Evolutionary conservation across 1,139 yeast species (phyloP).

Genomic region (Saccharomyces pastorianus): DNA sequence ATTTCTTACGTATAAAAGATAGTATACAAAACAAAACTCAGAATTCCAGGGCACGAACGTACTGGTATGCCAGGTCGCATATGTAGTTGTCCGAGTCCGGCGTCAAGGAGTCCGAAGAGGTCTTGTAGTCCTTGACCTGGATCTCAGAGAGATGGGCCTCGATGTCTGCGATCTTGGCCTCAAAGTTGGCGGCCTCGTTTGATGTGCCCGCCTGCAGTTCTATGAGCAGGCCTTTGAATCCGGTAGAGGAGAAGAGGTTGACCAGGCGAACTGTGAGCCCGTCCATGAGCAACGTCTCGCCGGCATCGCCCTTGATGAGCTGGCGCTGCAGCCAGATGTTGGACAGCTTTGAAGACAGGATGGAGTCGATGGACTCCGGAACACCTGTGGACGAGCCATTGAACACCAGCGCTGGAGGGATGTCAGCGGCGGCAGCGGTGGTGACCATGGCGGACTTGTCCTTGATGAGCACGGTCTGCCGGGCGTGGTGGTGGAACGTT

Average conservation of each 20-base stretch:
- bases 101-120: constrained; percentile 14
- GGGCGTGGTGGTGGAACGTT: constrained; percentile 21
- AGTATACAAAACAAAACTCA: constrained; percentile 2
- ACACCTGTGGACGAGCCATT: constrained; percentile 22
- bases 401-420: constrained; percentile 13
- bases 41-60: constrained; percentile 24
- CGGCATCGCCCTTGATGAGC: constrained; percentile 28
- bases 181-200: background rate
- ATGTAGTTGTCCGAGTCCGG: constrained; percentile 10
- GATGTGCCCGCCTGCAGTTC: constrained; percentile 13
- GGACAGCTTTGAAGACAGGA: constrained; percentile 23
- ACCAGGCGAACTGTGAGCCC: constrained; percentile 21
- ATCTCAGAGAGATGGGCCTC: constrained; percentile 15
- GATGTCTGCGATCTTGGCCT: constrained; percentile 10
- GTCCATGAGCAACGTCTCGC: constrained; percentile 24
- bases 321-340: constrained; percentile 30
- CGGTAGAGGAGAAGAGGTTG: constrained; percentile 28
- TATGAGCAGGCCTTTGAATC: constrained; percentile 28
- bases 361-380: constrained; percentile 23
- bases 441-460: constrained; percentile 20
- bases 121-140: constrained; percentile 16
- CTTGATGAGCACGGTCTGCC: constrained; percentile 22
- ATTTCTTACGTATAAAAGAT: background rate
- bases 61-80: constrained; percentile 26
- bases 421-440: constrained; percentile 11